Conservation (phyloP, 441 rosid genomes). For the Pelargonium australe region DNA sequence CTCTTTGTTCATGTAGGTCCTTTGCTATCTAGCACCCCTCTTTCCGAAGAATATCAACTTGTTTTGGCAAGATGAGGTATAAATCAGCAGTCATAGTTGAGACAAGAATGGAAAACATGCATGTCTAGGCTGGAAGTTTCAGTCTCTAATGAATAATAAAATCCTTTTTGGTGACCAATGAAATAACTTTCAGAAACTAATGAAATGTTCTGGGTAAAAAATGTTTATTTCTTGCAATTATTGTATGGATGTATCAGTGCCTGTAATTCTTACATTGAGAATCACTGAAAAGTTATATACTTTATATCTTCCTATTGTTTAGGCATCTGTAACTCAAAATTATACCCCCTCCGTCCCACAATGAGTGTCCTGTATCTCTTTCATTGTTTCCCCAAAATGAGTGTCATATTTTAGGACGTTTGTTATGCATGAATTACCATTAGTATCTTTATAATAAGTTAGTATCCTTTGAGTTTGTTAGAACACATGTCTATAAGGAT, state of each 20-base stretch:
- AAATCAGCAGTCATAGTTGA: constrained; percentile 27
- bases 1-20: constrained; percentile 52
- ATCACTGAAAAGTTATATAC: neutral
- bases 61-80: constrained; percentile 99
- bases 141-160: constrained; percentile 7
- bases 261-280: neutral
- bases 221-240: constrained; percentile 6
- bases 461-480: no score
- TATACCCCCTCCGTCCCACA: neutral
- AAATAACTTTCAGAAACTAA: constrained; percentile 3
- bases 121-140: constrained; percentile 17
- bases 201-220: constrained; percentile 8
- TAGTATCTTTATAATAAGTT: no score
- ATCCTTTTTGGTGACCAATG: constrained; percentile 8
- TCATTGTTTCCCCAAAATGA: no score
- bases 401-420: no score
- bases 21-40: constrained; percentile 81
- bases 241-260: constrained; percentile 3
- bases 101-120: constrained; percentile 12
- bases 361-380: no score
- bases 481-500: no score
- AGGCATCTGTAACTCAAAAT: neutral
- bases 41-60: constrained; percentile 77
- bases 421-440: no score
- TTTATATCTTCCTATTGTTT: constrained; percentile 1